These are phyloP conservation scores for Penicillium polonicum DNA, from an alignment of 2,329 filamentous ascomycete genomes.

Conservation along the genomic window DNA sequence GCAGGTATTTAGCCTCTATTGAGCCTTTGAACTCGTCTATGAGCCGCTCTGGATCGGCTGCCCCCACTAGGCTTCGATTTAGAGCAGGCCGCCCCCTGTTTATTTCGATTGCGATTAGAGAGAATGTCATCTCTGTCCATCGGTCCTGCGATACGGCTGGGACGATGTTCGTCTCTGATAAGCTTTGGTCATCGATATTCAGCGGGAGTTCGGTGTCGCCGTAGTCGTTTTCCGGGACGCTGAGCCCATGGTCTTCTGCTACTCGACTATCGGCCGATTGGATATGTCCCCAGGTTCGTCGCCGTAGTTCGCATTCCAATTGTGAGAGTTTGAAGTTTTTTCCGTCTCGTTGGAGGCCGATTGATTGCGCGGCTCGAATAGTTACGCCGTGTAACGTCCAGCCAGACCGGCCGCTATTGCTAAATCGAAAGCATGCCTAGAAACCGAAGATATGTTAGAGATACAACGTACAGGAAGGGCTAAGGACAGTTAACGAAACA, in stretches of 20 bases:
- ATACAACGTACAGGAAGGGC: neutral
- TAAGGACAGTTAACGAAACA: too few species aligned
- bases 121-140: conserved; percentile 60
- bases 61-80: neutral
- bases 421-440: conserved; percentile 23
- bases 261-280: conserved; percentile 46
- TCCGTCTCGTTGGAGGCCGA: conserved; percentile 53
- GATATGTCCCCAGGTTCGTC: conserved; percentile 57
- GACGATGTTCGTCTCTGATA: conserved; percentile 50
- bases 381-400: conserved; percentile 55
- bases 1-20: conserved; percentile 52
- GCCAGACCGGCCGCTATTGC: conserved; percentile 24
- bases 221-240: conserved; percentile 47
- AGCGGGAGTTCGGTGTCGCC: conserved; percentile 41
- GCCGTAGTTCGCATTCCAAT: conserved; percentile 55
- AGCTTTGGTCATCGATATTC: conserved; percentile 57
- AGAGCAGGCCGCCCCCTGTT: conserved; percentile 38
- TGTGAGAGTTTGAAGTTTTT: conserved; percentile 50
- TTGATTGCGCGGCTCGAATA: conserved; percentile 53
- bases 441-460: neutral
- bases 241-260: conserved; percentile 59
- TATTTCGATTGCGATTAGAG: conserved; percentile 55
- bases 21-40: conserved; percentile 46
- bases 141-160: conserved; percentile 50
- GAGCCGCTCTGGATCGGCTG: conserved; percentile 31